A percentile compares a stretch with the other conserved stretches of the same genome.
Evolutionary conservation across 805 yeast genomes (phyloP).

Genomic region (Candida dajiaensis): DNA sequence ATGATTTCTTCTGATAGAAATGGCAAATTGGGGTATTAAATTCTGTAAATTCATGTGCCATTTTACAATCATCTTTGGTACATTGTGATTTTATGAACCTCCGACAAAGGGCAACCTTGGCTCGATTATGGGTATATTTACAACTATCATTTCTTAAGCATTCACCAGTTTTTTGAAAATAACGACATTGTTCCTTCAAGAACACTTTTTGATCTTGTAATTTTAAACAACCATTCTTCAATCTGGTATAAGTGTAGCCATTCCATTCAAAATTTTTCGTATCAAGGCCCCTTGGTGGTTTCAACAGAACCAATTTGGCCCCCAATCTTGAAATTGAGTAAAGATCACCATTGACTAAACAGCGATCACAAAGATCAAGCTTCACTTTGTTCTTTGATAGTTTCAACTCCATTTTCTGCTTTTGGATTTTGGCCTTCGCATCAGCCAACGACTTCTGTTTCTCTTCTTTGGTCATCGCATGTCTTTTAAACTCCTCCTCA

Average conservation of each 20-base stretch:
- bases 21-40: slow-evolving; percentile 57
- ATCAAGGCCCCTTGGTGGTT: slow-evolving; percentile 8
- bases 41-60: slow-evolving; percentile 53
- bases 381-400: slow-evolving; percentile 28
- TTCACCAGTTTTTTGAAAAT: slow-evolving; percentile 22
- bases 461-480: slow-evolving; percentile 19
- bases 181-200: slow-evolving; percentile 24
- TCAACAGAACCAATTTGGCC: slow-evolving; percentile 34
- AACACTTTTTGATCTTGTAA: slow-evolving; percentile 15
- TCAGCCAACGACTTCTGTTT: slow-evolving; percentile 17
- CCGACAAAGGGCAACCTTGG: slow-evolving; percentile 51
- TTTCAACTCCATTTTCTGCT: slow-evolving; percentile 18
- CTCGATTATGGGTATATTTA: slow-evolving; percentile 44
- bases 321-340: slow-evolving; percentile 40
- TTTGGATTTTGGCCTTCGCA: slow-evolving; percentile 10
- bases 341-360: slow-evolving; percentile 33
- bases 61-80: slow-evolving; percentile 37
- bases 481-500: slow-evolving; percentile 26
- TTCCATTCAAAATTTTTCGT: slow-evolving; percentile 28
- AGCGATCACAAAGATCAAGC: slow-evolving; percentile 41
- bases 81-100: slow-evolving; percentile 44
- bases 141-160: slow-evolving; percentile 52
- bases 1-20: slow-evolving; percentile 41
- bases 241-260: slow-evolving; percentile 23
- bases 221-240: slow-evolving; percentile 25